A percentile compares a stretch with the other conserved stretches of the same genome.
These are phyloP conservation scores for Chlorella sorokiniana DNA, from an alignment of 139 green algal species.

Conservation along the genomic window DNA sequence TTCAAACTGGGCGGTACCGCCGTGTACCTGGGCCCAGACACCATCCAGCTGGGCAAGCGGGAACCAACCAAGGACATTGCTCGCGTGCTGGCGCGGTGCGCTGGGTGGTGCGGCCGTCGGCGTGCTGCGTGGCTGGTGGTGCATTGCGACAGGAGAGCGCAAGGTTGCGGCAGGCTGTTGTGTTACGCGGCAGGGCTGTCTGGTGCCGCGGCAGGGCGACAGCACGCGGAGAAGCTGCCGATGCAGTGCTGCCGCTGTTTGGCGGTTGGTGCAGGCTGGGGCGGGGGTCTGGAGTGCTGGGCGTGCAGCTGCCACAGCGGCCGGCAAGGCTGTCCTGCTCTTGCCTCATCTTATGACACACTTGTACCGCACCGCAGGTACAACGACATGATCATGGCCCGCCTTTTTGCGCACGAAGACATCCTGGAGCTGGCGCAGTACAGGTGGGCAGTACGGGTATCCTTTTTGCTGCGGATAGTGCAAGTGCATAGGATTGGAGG, in stretches of 20 bases:
- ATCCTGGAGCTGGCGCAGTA: conserved; percentile 92
- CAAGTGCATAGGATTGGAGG: no score
- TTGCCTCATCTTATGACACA: background rate
- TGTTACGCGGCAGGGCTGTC: no score
- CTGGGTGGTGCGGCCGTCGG: background rate
- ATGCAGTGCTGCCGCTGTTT: no score
- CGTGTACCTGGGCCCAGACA: conserved; percentile 93
- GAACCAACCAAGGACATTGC: conserved; percentile 96
- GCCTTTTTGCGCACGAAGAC: conserved; percentile 95
- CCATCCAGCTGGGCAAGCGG: conserved; percentile 95
- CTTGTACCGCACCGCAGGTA: conserved; percentile 63
- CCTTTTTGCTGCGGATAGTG: no score
- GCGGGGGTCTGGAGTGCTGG: no score
- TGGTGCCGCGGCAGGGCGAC: no score
- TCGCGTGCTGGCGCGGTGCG: conserved; percentile 75
- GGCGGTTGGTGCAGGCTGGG: no score
- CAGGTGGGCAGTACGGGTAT: conserved; percentile 19
- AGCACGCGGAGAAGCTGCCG: no score
- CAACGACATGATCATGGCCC: conserved; percentile 99
- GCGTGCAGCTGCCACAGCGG: no score
- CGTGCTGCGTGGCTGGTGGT: background rate
- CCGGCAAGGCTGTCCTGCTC: no score
- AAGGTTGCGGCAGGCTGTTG: no score
- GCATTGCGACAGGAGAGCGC: background rate
- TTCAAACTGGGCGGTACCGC: conserved; percentile 91